Base-by-base conservation (phyloP, 805 yeast genomes). In the Suhomyces sp. region DNA sequence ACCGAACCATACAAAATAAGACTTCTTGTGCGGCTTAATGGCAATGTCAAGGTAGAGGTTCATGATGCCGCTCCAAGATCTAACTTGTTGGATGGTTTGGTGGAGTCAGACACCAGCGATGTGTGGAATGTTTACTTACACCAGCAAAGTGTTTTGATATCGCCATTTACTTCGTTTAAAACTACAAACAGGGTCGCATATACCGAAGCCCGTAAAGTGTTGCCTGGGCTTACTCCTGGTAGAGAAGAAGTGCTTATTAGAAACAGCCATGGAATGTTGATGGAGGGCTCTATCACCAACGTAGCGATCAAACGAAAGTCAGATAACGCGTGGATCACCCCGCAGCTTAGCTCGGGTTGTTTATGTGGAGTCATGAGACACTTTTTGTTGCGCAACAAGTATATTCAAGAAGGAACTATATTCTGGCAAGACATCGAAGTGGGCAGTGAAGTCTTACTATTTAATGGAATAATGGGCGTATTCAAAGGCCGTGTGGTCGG, bases 391-490 rank as follows among this genome's bases (percentile, higher is more conserved):
- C 65, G 72, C 12, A 80, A 83, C 46, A 78, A 80, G 2, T 61
- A 73, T 27, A 68, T 89, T 2, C 69, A 71, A 44, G 93, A 87
- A 62, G 81, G 76, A 22, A 76, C 75, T 1, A 64, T 88, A 4
- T 59, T 63, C 1, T 61, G 75, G 20, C 65, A 70, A 10, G 79
- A 79, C n/a, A 59, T 93, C 3, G 60, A 64, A 29, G 65, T 67
- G n/a, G 96, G 96, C 4, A 90, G 85, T 52, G 82, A 80, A 33
- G 78, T 92, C 1, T 63, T 94, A 33, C 60, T 93, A 21, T 84
- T 90, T 65, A 93, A 93, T 68, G 97, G 90, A 7, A 77, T 93
- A 4, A 81, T 83, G 70, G 99, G 99, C 2, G 86, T 89, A 12
- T 81, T 82, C 0, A 80, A 76, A 55, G 94, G 88, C 2, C 71